Evolutionary conservation across 768 basidiomycete species (phyloP).

Genomic region (Trametes punicea): DNA sequence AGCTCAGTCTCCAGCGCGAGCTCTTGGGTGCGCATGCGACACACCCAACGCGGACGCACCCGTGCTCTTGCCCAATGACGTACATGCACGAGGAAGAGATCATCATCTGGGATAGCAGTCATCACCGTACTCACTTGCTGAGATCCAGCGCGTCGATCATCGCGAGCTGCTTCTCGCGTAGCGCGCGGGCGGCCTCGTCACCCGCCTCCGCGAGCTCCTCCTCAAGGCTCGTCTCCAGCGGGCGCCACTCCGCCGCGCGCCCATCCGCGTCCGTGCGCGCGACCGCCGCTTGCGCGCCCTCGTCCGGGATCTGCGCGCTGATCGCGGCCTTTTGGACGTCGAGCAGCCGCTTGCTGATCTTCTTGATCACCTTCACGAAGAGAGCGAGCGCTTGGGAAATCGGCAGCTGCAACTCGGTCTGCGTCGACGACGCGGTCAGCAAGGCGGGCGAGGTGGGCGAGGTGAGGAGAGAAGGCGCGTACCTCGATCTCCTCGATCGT

Average conservation of each 20-base stretch:
- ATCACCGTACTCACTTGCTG: constrained; percentile 64
- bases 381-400: constrained; percentile 87
- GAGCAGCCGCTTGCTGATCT: constrained; percentile 70
- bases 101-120: too few species aligned
- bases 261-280: constrained; percentile 21
- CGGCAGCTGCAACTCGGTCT: constrained; percentile 80
- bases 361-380: constrained; percentile 87
- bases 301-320: constrained; percentile 55
- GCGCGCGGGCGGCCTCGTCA: constrained; percentile 50
- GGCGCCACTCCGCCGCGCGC: constrained; percentile 20
- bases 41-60: neutral
- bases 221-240: constrained; percentile 31
- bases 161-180: constrained; percentile 74
- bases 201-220: constrained; percentile 58
- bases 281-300: constrained; percentile 29
- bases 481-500: constrained; percentile 87
- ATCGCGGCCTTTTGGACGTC: constrained; percentile 81
- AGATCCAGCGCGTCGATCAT: constrained; percentile 88
- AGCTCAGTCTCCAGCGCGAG: too few species aligned
- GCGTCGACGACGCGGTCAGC: neutral
- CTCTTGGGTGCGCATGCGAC: neutral
- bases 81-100: neutral
- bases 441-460: neutral
- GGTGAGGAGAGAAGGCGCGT: constrained; percentile 19
- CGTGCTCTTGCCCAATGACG: too few species aligned